Percentiles rank a stretch among this genome's conserved stretches.
Conservation (phyloP, 768 basidiomycete genomes). For the Amanita pseudoporphyria region DNA sequence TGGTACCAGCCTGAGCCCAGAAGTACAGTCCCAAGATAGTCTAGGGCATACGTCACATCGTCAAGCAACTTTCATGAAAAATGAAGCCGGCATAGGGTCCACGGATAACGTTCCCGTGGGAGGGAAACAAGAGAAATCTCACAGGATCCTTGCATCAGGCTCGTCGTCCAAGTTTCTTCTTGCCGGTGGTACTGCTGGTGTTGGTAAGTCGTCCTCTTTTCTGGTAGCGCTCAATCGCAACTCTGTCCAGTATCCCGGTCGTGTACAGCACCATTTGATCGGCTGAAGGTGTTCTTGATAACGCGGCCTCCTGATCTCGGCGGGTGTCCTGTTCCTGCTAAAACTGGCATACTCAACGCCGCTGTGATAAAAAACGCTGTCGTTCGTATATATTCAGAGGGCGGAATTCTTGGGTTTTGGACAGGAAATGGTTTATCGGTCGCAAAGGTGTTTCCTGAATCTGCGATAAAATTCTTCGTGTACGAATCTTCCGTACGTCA, state of each 20-base stretch:
- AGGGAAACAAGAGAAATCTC: conserved; percentile 53
- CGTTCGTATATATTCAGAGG: conserved; percentile 77
- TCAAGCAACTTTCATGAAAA: conserved; percentile 25
- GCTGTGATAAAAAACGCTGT: conserved; percentile 66
- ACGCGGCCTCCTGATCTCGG: conserved; percentile 74
- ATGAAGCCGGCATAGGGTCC: conserved; percentile 27
- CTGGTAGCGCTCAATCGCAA: conserved; percentile 27
- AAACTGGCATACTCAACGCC: conserved; percentile 40
- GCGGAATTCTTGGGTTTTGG: conserved; percentile 90
- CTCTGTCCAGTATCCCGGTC: conserved; percentile 72
- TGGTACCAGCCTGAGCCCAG: conserved; percentile 70
- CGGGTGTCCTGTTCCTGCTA: conserved; percentile 35
- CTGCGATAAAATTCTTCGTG: conserved; percentile 94
- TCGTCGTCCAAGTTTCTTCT: conserved; percentile 83
- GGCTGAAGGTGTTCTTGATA: conserved; percentile 93
- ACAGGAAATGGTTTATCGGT: conserved; percentile 95
- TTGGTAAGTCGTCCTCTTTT: conserved; percentile 47
- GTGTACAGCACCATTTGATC: conserved; percentile 95
- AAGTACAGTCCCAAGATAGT: conserved; percentile 46
- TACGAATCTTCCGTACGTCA: conserved; percentile 85
- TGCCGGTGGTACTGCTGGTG: conserved; percentile 92
- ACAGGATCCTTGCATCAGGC: conserved; percentile 51
- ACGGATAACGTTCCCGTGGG: conserved; percentile 42
- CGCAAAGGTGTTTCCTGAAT: conserved; percentile 94
- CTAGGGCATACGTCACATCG: conserved; percentile 11